Conservation (phyloP, 148 eudicot species). For the Spergularia bocconei region DNA sequence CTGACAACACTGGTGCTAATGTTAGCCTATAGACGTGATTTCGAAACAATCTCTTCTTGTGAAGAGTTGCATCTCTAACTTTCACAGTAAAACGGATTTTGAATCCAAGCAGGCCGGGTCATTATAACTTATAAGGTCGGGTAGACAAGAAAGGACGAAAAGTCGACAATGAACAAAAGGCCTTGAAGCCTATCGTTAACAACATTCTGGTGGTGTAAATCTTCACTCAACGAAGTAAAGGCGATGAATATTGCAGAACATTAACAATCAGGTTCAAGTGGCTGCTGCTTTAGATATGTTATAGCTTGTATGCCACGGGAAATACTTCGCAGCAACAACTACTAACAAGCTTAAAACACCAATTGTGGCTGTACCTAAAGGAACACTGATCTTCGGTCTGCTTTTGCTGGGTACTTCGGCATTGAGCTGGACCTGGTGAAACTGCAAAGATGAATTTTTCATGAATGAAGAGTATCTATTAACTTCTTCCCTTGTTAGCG, state of each 20-base stretch:
- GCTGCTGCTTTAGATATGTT: constrained; percentile 21
- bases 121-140: too few relatives aligned
- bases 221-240: too few relatives aligned
- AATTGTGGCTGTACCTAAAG: constrained; percentile 31
- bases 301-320: constrained; percentile 20
- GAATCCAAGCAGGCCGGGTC: too few relatives aligned
- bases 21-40: too few relatives aligned
- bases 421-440: constrained; percentile 20
- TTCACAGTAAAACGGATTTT: too few relatives aligned
- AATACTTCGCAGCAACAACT: constrained; percentile 37
- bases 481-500: constrained; percentile 50
- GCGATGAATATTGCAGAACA: neutral
- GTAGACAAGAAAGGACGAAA: too few relatives aligned
- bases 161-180: too few relatives aligned
- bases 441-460: constrained; percentile 37
- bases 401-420: constrained; percentile 14
- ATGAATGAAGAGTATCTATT: constrained; percentile 52
- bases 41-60: too few relatives aligned
- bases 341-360: constrained; percentile 37
- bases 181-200: too few relatives aligned
- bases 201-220: too few relatives aligned
- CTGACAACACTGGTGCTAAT: too few relatives aligned
- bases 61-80: too few relatives aligned
- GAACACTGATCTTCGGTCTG: constrained; percentile 18
- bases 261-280: constrained; percentile 26